Percentiles rank a stretch among this genome's conserved stretches.
Evolutionary conservation across 2,329 filamentous ascomycete genomes (phyloP).

Genomic region (Aspergillus transmontanensis): DNA sequence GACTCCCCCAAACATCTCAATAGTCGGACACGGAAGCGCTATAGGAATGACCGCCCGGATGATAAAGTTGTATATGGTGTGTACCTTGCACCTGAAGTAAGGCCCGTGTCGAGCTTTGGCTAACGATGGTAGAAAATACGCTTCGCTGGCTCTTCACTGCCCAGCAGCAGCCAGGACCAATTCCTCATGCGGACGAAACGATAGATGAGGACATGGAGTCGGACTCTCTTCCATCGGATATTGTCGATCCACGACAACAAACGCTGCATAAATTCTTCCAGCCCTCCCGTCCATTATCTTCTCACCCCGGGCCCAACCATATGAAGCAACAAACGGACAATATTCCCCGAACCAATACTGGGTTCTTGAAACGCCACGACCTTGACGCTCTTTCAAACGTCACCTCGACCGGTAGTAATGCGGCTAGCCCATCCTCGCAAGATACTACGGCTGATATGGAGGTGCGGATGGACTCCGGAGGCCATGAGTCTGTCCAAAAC

Average conservation of each 20-base stretch:
- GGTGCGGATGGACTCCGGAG: slow-evolving; percentile 34
- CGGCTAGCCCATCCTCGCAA: slow-evolving; percentile 26
- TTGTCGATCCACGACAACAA: slow-evolving; percentile 43
- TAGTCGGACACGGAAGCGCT: slow-evolving; percentile 61
- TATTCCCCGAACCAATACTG: slow-evolving; percentile 18
- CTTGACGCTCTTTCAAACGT: slow-evolving; percentile 20
- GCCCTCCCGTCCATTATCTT: slow-evolving; percentile 24
- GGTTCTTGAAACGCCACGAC: slow-evolving; percentile 23
- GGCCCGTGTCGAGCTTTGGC: slow-evolving; percentile 1
- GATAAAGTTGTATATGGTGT: slow-evolving; percentile 59
- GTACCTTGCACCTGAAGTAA: slow-evolving; percentile 13
- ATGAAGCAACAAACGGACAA: slow-evolving; percentile 22
- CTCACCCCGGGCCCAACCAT: slow-evolving; percentile 18
- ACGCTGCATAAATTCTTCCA: slow-evolving; percentile 45
- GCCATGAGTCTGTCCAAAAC: slow-evolving; percentile 20
- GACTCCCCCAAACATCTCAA: slow-evolving; percentile 50
- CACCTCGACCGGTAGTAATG: slow-evolving; percentile 23
- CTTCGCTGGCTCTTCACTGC: slow-evolving; percentile 46
- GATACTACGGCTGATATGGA: slow-evolving; percentile 30
- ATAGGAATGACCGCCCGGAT: slow-evolving; percentile 60
- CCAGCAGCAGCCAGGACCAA: slow-evolving; percentile 30
- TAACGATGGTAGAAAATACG: slow-evolving; percentile 42
- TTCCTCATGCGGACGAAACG: slow-evolving; percentile 18
- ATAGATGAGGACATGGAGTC: slow-evolving; percentile 32
- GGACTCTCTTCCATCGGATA: slow-evolving; percentile 28